Base-by-base conservation (phyloP, 768 basidiomycete genomes). In the Tubosaeta sp. region DNA sequence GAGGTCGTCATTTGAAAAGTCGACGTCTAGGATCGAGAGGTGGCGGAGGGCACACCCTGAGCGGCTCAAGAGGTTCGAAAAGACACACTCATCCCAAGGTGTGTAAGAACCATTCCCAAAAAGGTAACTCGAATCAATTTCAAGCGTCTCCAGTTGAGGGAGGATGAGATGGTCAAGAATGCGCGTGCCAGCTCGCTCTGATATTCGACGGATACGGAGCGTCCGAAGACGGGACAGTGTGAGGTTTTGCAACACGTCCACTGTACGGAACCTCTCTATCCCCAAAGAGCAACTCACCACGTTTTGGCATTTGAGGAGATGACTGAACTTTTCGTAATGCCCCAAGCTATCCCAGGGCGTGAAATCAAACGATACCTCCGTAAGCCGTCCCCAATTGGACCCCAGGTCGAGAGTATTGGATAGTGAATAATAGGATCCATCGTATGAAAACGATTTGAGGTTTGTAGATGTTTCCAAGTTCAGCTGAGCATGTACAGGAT, bases 271-370 rank as follows among this genome's bases (percentile, higher is more conserved):
- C 35, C 9, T 38, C 43, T 54, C 45, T 9, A 64, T 51, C 0
- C 60, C 59, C 32, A 66, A n/a, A 32, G 55, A 66, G 9, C 44
- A 55, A 6, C 39, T 43, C 17, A 54, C 59, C 16, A 65, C 44
- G 41, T 58, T 63, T 48, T 37, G 50, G 29, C 61, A 63, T 13
- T 32, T 37, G 2, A 27, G 25, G 5, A 63, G 57, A 13, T 38
- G 22, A 14, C 1, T 29, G 26, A 55, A 48, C 14, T 51, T 47
- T 14, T 39, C 41, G 44, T 29, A 32, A 5, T 46, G 5, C 12
- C 50, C 42, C 9, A 10, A 25, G 17, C 50, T 51, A 29, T 6
- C 16, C 5, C 47, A 38, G 8, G 48, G 51, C 22, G 27, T 7
- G 26, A 54, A 55, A 9, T 44, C 48, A 19, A 65, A 46, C 0